Percentiles rank a stretch among this genome's conserved stretches.
Conservation (phyloP, 345 rosid genomes). For the Salix udensis region DNA sequence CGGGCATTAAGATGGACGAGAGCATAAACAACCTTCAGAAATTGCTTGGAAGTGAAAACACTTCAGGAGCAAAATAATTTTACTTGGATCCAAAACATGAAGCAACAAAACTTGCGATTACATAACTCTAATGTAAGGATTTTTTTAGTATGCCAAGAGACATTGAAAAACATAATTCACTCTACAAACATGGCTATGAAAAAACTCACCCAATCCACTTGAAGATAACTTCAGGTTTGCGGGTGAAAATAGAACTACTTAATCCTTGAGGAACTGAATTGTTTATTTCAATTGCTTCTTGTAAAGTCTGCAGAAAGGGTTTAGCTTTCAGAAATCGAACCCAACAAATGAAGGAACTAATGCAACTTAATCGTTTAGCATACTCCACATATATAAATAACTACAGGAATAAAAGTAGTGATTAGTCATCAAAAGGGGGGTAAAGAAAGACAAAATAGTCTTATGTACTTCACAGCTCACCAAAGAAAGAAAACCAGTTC, state of each 20-base stretch:
- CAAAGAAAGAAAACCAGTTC: background rate
- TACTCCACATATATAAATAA: background rate
- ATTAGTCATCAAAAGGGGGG: background rate
- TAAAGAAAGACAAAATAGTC: background rate
- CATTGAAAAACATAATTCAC: background rate
- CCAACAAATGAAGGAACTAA: background rate
- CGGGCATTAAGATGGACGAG: background rate
- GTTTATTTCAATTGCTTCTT: conserved; percentile 86
- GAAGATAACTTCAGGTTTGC: conserved; percentile 69
- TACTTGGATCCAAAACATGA: background rate
- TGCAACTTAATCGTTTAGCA: background rate
- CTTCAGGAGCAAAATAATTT: background rate
- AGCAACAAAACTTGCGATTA: background rate
- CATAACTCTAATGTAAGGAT: background rate
- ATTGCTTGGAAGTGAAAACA: background rate
- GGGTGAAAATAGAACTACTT: conserved; percentile 88
- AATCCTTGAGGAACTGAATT: conserved; percentile 95
- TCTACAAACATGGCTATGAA: background rate
- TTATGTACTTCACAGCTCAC: background rate
- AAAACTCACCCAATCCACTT: conserved; percentile 78
- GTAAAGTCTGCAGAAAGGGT: conserved; percentile 48
- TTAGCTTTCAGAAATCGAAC: conserved; percentile 3
- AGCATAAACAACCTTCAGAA: background rate
- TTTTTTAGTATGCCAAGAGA: background rate
- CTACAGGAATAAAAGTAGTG: background rate